These are phyloP conservation scores for Rhynchospora tenuis DNA, from an alignment of 176 grass and related monocot species.

Conservation along the genomic window DNA sequence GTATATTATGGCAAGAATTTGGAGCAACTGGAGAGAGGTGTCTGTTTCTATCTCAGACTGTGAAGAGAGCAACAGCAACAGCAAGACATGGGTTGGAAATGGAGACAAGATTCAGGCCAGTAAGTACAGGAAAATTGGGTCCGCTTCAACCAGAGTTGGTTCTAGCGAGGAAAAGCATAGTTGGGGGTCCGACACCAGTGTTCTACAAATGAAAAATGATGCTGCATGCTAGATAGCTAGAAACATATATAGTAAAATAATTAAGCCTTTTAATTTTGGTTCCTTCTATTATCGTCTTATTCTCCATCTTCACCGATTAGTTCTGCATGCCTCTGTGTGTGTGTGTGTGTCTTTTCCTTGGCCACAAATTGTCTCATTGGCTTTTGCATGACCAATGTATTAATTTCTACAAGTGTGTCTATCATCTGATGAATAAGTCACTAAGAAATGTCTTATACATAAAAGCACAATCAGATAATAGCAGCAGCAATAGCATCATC, in stretches of 20 bases:
- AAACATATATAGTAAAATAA: neutral
- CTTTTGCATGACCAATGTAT: neutral
- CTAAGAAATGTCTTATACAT: neutral
- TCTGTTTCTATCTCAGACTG: slow-evolving; percentile 66
- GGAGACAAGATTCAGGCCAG: slow-evolving; percentile 25
- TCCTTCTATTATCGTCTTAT: neutral
- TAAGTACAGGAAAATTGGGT: slow-evolving; percentile 62
- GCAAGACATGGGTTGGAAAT: neutral
- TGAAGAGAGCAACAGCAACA: slow-evolving; percentile 29
- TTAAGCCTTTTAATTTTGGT: neutral
- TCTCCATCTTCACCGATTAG: neutral
- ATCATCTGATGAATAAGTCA: too few species aligned
- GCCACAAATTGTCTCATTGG: neutral
- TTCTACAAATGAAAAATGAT: slow-evolving; percentile 40
- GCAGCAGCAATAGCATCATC: neutral
- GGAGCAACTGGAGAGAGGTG: slow-evolving; percentile 86
- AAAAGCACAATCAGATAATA: neutral
- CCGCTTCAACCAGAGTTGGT: slow-evolving; percentile 21
- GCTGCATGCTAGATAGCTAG: neutral
- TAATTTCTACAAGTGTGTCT: neutral
- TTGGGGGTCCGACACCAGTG: slow-evolving; percentile 45
- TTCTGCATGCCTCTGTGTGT: neutral
- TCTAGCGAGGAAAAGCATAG: slow-evolving; percentile 42
- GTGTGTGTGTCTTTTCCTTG: neutral
- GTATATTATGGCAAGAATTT: slow-evolving; percentile 77